A percentile compares a stretch with the other conserved stretches of the same genome.
phyloP scores from a whole-genome alignment of 2,329 filamentous ascomycete genomes.

The Fusarium circinatum region DNA sequence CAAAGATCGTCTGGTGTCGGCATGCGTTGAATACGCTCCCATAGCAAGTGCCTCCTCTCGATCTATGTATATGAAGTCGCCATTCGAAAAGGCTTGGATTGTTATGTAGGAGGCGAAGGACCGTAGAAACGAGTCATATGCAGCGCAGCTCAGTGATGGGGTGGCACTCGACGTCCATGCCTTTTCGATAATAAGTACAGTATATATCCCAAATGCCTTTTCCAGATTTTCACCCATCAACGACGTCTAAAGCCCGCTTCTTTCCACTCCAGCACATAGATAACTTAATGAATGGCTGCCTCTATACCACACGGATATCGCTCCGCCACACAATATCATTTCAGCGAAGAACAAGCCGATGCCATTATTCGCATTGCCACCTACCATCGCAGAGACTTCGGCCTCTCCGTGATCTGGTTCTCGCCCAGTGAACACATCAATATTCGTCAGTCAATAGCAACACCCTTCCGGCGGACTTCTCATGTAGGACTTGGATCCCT shows the following conservation, averaged over 20 bases:
- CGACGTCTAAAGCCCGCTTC: not conserved
- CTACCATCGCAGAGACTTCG: not conserved
- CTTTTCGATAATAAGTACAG: too few species aligned
- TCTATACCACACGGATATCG: not conserved
- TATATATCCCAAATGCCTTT: accelerated
- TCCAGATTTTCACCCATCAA: too few species aligned
- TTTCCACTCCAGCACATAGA: too few species aligned
- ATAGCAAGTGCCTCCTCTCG: too few species aligned
- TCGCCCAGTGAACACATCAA: not conserved
- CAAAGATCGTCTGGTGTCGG: accelerated
- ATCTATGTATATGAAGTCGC: not conserved
- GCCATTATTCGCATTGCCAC: not conserved
- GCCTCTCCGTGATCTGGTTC: not conserved
- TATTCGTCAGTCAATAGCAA: not conserved
- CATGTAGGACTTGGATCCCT: not conserved
- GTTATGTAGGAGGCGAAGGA: accelerated
- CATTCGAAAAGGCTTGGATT: accelerated
- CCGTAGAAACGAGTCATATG: accelerated
- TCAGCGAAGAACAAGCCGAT: not conserved
- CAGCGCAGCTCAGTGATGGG: not conserved
- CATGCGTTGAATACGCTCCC: not conserved
- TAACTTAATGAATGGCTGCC: too few species aligned
- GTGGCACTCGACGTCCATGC: accelerated
- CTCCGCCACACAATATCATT: not conserved
- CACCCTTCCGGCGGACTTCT: not conserved